phyloP scores from a whole-genome alignment of 768 basidiomycete species.

The Dentipellis fragilis region DNA sequence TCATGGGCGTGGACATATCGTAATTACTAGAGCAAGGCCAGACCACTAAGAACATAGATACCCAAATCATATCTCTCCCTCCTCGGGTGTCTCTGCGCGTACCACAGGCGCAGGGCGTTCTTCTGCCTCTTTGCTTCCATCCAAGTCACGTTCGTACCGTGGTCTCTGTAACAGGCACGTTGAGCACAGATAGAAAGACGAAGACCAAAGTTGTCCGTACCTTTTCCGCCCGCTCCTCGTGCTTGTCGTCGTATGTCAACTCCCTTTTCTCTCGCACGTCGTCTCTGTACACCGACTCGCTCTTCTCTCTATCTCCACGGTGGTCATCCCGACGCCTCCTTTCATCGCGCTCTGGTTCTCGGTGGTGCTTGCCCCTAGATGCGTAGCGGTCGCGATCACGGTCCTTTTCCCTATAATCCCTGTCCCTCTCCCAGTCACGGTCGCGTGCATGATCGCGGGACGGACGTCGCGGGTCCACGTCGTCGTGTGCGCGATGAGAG shows the following conservation, averaged over 20 bases:
- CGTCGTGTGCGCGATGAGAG: conserved; percentile 4
- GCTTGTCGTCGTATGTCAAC: conserved; percentile 32
- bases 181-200: conserved; percentile 1
- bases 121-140: conserved; percentile 35
- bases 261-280: conserved; percentile 23
- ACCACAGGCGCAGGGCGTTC: conserved; percentile 24
- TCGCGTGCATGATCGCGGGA: conserved; percentile 18
- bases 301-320: conserved; percentile 39
- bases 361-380: conserved; percentile 29
- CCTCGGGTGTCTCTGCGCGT: conserved; percentile 75
- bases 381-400: conserved; percentile 29
- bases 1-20: neutral
- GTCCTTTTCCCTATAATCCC: conserved; percentile 26
- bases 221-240: conserved; percentile 58
- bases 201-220: conserved; percentile 24
- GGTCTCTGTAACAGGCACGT: conserved; percentile 31
- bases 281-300: conserved; percentile 29
- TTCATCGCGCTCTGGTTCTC: conserved; percentile 49
- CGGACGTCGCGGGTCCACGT: conserved; percentile 4
- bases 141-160: conserved; percentile 34
- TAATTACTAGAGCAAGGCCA: neutral
- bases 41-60: neutral
- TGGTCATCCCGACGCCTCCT: conserved; percentile 33
- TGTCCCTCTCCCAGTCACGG: conserved; percentile 21
- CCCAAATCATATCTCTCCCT: conserved; percentile 66